Evolutionary conservation across 306 rosid species (phyloP).

Genomic region (Comarum palustre): DNA sequence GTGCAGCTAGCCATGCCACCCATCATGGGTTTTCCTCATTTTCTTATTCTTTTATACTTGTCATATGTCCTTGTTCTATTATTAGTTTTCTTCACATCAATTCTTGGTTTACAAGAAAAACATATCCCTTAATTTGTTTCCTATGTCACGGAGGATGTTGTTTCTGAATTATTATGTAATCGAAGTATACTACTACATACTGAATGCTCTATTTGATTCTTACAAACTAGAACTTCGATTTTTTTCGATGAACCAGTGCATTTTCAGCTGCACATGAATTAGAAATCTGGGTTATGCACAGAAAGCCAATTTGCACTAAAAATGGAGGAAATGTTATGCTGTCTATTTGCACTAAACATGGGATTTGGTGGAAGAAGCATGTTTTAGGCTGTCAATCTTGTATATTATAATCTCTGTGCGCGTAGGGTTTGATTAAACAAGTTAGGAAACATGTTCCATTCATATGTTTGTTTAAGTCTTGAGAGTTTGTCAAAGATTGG

Average conservation of each 20-base stretch:
- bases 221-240: constrained; percentile 4
- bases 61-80: constrained; percentile 10
- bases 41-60: constrained; percentile 30
- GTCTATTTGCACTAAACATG: no score
- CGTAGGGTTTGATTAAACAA: background rate
- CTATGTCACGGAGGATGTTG: constrained; percentile 23
- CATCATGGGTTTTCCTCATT: constrained; percentile 47
- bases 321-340: constrained; percentile 18
- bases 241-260: background rate
- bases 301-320: constrained; percentile 30
- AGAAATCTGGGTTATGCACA: constrained; percentile 15
- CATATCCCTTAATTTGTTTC: constrained; percentile 26
- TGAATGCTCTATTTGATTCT: constrained; percentile 7
- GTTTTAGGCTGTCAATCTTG: constrained; percentile 36
- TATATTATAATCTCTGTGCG: constrained; percentile 28
- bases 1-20: constrained; percentile 40
- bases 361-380: constrained; percentile 68
- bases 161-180: constrained; percentile 11
- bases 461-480: constrained; percentile 32
- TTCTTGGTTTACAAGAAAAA: constrained; percentile 25
- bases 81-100: constrained; percentile 14
- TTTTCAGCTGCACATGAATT: background rate
- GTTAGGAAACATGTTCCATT: constrained; percentile 20
- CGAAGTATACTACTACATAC: background rate
- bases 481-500: constrained; percentile 29